phyloP scores from a whole-genome alignment of 345 rosid genomes.

The Microthlaspi erraticum region DNA sequence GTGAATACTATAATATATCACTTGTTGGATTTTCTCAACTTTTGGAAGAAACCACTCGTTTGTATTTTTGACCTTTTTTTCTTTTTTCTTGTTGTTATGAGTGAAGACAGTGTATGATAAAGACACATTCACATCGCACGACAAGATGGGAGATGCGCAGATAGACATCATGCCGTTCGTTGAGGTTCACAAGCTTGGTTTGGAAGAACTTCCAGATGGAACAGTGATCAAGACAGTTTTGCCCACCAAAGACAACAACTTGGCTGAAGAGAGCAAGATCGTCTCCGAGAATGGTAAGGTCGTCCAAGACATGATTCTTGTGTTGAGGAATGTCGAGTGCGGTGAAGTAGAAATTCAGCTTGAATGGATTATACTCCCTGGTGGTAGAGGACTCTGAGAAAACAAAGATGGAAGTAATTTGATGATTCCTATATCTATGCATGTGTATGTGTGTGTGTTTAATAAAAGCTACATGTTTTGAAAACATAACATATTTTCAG shows the following conservation, averaged over 20 bases:
- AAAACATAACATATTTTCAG: too few relatives aligned
- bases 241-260: constrained; percentile 55
- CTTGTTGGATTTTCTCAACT: too few relatives aligned
- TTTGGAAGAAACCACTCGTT: not conserved
- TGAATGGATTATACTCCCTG: constrained; percentile 64
- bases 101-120: constrained; percentile 74
- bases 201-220: constrained; percentile 60
- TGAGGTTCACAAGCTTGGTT: constrained; percentile 53
- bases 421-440: not conserved
- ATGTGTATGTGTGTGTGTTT: not conserved
- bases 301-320: constrained; percentile 61
- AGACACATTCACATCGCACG: constrained; percentile 72
- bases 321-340: constrained; percentile 57
- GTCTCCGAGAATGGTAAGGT: constrained; percentile 55
- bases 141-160: constrained; percentile 79
- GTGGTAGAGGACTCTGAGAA: constrained; percentile 42
- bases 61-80: not conserved
- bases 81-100: not conserved
- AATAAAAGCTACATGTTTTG: not conserved
- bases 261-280: constrained; percentile 62
- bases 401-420: not conserved
- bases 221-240: constrained; percentile 55
- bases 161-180: constrained; percentile 64
- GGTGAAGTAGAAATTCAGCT: constrained; percentile 73
- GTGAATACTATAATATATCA: constrained; percentile 50